Evolutionary conservation across 768 basidiomycete genomes (phyloP), one percentile per base, ranked within the genome.

Genomic region (Neoboletus subvelutipes): DNA sequence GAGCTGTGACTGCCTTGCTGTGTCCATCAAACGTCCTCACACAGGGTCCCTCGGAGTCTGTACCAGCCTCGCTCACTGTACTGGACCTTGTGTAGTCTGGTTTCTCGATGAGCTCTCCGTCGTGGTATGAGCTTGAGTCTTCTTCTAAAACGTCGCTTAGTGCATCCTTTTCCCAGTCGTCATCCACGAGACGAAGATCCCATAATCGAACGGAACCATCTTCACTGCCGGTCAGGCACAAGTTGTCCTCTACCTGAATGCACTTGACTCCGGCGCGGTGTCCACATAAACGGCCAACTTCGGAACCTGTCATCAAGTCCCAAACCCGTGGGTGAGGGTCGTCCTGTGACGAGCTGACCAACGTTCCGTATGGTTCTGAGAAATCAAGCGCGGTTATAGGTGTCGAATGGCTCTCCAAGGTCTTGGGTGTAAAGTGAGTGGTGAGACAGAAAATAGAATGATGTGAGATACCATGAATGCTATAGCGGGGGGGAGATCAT

Each of bases 341-440:
- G 50, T 92, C 90, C 58, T 84, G 85, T 1, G 92, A 88, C 1
- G 94, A 88, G 50, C 85, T 91, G 57, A 98, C 94, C 36, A 98
- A 83, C 11, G 87, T 90, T 17, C 94, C 96, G 65, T 99, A 99
- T 6, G 97, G 97, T 68, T 98, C 96, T 11, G 92, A 92, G 66
- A 98, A 92, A 74, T 99, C 97, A 20, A 99, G 81, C 1, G 94
- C 86, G 0, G 87, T 86, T 62, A 99, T 86, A 0, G 92, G 89
- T 1, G 86, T 85, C 1, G 83, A 78, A 64, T 98, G 96, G 47
- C 84, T 84, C 41, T 87, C 80, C 33, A 98, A 78, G 4, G 93
- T 92, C 92, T 95, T 69, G 52, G 33, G n/a, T 50, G 42, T 57
- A 64, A 11, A 65, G 60, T 56, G 29, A 54, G 60, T 29, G 22